phyloP scores from a whole-genome alignment of 495 filamentous ascomycete genomes.

The Tuber melanosporum region DNA sequence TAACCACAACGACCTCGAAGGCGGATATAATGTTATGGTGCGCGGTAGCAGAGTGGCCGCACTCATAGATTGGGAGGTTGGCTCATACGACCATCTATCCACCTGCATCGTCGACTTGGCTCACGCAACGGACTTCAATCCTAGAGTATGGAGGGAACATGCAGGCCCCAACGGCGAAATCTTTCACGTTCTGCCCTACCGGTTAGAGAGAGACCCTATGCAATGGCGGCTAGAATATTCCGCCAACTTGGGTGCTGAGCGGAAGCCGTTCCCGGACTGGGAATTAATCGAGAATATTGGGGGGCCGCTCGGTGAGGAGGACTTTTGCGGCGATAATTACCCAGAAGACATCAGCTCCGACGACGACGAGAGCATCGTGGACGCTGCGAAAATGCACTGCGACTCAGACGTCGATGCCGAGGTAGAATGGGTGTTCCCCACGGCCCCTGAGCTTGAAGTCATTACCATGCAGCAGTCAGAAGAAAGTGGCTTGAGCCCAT shows the following conservation, averaged over 20 bases:
- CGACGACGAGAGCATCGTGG: too few relatives aligned
- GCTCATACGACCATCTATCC: too few relatives aligned
- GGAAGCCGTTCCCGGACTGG: neutral
- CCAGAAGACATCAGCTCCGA: too few relatives aligned
- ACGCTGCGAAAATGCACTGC: too few relatives aligned
- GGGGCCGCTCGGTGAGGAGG: too few relatives aligned
- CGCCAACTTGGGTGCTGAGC: neutral
- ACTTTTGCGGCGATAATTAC: too few relatives aligned
- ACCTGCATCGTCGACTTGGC: too few relatives aligned
- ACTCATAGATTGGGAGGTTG: neutral
- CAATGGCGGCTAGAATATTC: rapidly evolving
- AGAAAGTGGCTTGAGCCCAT: rapidly evolving
- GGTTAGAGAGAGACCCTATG: neutral
- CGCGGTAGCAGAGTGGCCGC: too few relatives aligned
- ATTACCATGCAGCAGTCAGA: rapidly evolving
- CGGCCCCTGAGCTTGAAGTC: neutral
- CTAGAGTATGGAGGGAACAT: too few relatives aligned
- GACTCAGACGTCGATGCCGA: too few relatives aligned
- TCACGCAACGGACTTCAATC: too few relatives aligned
- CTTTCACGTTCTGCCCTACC: neutral
- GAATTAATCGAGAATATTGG: neutral
- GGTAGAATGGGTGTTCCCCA: neutral
- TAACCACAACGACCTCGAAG: conserved; percentile 10
- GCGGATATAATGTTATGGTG: too few relatives aligned
- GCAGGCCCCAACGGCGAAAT: neutral